phyloP scores from a whole-genome alignment of 371 early-diverging fungal species.

The Gilbertella persicaria region DNA sequence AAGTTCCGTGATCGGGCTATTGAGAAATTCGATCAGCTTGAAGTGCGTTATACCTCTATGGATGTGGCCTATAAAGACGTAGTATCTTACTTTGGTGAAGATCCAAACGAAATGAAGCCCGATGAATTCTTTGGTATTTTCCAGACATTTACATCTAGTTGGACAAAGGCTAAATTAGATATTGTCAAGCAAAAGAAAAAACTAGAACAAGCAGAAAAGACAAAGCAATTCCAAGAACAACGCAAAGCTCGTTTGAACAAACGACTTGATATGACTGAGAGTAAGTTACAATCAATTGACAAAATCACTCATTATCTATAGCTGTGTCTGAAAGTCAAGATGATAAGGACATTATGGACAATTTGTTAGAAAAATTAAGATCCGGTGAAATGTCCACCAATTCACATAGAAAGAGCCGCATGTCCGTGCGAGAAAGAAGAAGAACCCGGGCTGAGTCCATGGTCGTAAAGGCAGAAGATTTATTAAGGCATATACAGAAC shows the following conservation, averaged over 20 bases:
- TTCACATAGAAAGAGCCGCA: conserved; percentile 49
- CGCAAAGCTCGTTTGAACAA: conserved; percentile 41
- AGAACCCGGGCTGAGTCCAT: conserved; percentile 61
- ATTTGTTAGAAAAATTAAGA: conserved; percentile 74
- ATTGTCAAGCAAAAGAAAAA: conserved; percentile 33
- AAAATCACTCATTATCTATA: neutral
- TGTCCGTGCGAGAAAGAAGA: conserved; percentile 45
- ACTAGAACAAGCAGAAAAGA: conserved; percentile 40
- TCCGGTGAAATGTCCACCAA: conserved; percentile 69
- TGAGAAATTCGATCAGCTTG: conserved; percentile 48
- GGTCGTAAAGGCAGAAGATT: conserved; percentile 70
- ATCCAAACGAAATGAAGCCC: conserved; percentile 74
- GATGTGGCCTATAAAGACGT: conserved; percentile 70
- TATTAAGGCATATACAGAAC: conserved; percentile 66
- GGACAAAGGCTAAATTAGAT: conserved; percentile 54
- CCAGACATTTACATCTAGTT: conserved; percentile 78
- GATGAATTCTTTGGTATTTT: conserved; percentile 91
- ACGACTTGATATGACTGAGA: conserved; percentile 40
- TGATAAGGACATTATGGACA: conserved; percentile 85
- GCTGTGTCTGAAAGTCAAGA: conserved; percentile 43
- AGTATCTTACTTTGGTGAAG: conserved; percentile 82
- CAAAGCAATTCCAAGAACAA: conserved; percentile 47
- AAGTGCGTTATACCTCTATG: conserved; percentile 57
- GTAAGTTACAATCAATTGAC: conserved; percentile 18
- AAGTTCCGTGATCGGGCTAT: conserved; percentile 57